Evolutionary conservation across 768 basidiomycete species (phyloP).

Genomic region (Termitomyces sp.): DNA sequence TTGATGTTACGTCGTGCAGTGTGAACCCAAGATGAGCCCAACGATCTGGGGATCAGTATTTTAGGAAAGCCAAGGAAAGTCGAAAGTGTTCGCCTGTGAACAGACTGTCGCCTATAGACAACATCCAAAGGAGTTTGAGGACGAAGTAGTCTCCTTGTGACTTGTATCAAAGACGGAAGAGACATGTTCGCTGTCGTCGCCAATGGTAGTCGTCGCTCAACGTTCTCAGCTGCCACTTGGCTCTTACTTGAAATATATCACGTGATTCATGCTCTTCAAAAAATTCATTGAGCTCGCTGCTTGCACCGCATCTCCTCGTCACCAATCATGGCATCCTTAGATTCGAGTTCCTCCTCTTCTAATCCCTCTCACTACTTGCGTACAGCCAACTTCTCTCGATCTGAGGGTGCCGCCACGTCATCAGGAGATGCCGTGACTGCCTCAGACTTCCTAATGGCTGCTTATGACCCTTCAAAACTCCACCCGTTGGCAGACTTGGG

Average conservation of each 20-base stretch:
- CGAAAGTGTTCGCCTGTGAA: slow-evolving; percentile 12
- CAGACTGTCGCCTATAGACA: slow-evolving; percentile 2
- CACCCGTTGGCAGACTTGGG: slow-evolving; percentile 93
- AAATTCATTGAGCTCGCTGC: not conserved
- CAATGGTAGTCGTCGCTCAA: not conserved
- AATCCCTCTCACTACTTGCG: slow-evolving; percentile 42
- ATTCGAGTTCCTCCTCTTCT: slow-evolving; percentile 33
- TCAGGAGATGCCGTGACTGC: slow-evolving; percentile 69
- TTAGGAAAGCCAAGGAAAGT: slow-evolving; percentile 12
- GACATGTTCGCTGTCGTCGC: slow-evolving; percentile 14
- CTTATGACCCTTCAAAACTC: slow-evolving; percentile 87
- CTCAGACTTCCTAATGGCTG: slow-evolving; percentile 78
- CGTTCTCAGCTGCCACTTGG: not conserved
- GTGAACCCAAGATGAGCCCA: slow-evolving; percentile 13
- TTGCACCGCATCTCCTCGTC: slow-evolving; percentile 10
- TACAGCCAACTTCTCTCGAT: slow-evolving; percentile 41
- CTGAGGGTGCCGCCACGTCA: slow-evolving; percentile 29
- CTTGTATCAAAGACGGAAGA: slow-evolving; percentile 12
- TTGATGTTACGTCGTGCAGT: slow-evolving; percentile 24
- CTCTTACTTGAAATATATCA: not conserved
- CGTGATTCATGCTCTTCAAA: slow-evolving; percentile 9
- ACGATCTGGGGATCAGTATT: slow-evolving; percentile 16
- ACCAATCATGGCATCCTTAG: slow-evolving; percentile 23
- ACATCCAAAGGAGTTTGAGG: not conserved
- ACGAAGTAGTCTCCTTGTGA: slow-evolving; percentile 7